A percentile compares a stretch with the other conserved stretches of the same genome.
phyloP scores from a whole-genome alignment of 1,284 basidiomycete genomes.

The Pascua sp. region DNA sequence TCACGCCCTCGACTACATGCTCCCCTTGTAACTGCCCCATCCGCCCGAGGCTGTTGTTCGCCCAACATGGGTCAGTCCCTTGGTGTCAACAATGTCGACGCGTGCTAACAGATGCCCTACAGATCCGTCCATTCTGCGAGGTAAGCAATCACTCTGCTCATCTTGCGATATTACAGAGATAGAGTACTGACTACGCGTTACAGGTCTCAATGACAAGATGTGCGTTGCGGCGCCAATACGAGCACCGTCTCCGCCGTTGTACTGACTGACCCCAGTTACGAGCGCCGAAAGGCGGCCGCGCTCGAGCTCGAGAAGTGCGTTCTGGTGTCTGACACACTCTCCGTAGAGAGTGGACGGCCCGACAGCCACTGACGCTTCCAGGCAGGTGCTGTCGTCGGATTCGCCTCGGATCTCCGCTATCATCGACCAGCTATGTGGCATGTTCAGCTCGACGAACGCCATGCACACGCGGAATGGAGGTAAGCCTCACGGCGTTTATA shows the following conservation, averaged over 20 bases:
- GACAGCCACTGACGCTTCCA: conserved; percentile 30
- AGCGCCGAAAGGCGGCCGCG: conserved; percentile 92
- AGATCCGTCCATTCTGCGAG: conserved; percentile 42
- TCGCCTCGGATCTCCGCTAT: conserved; percentile 77
- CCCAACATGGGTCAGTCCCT: conserved; percentile 12
- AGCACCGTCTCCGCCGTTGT: neutral
- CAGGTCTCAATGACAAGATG: conserved; percentile 51
- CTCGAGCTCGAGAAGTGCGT: conserved; percentile 88
- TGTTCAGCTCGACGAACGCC: conserved; percentile 80
- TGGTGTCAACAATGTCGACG: neutral
- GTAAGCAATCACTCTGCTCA: conserved; percentile 19
- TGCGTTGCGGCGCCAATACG: conserved; percentile 14
- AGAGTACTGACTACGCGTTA: neutral
- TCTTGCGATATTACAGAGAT: neutral
- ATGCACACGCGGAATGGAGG: conserved; percentile 91
- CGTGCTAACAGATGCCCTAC: neutral
- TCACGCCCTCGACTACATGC: neutral
- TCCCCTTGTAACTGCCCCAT: neutral
- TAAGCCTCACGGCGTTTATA: neutral
- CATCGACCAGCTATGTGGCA: conserved; percentile 89
- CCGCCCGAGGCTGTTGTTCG: neutral
- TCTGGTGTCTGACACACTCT: neutral
- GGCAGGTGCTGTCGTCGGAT: conserved; percentile 80
- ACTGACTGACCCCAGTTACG: conserved; percentile 54
- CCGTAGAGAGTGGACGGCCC: neutral